phyloP scores from a whole-genome alignment of 108 stramenopile genomes.

The Asterionellopsis glacialis region DNA sequence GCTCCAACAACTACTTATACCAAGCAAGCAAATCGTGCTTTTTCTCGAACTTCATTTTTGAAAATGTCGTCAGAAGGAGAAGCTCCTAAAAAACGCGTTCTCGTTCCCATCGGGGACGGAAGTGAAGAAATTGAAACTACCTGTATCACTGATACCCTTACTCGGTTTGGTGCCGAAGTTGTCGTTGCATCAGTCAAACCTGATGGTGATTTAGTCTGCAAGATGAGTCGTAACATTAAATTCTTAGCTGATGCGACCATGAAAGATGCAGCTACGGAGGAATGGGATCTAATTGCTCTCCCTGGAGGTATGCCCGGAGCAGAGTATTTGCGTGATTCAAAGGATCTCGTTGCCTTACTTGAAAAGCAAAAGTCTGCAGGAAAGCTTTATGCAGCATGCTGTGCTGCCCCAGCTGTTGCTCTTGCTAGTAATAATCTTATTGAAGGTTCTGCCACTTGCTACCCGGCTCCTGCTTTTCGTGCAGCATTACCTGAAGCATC shows the following conservation, averaged over 20 bases:
- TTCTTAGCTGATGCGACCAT: slow-evolving; percentile 84
- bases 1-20: too few relatives aligned
- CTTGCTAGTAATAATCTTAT: slow-evolving; percentile 69
- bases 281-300: slow-evolving; percentile 83
- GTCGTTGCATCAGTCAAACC: slow-evolving; percentile 88
- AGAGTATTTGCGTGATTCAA: slow-evolving; percentile 71
- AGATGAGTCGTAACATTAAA: slow-evolving; percentile 81
- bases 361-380: slow-evolving; percentile 56
- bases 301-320: slow-evolving; percentile 87
- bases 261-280: slow-evolving; percentile 68
- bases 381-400: slow-evolving; percentile 75
- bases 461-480: slow-evolving; percentile 77
- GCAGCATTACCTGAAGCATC: slow-evolving; percentile 42
- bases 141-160: slow-evolving; percentile 91
- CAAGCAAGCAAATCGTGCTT: too few relatives aligned
- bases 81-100: slow-evolving; percentile 51
- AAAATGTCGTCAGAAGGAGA: too few relatives aligned
- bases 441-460: slow-evolving; percentile 81
- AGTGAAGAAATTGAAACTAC: slow-evolving; percentile 97
- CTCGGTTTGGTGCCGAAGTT: slow-evolving; percentile 88
- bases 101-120: slow-evolving; percentile 94
- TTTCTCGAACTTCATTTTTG: too few relatives aligned
- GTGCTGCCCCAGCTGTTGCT: slow-evolving; percentile 87
- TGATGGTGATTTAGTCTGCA: slow-evolving; percentile 54
- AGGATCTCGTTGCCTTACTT: slow-evolving; percentile 55